phyloP scores from a whole-genome alignment of 257 asterid species.

The Salvia miltiorrhiza region DNA sequence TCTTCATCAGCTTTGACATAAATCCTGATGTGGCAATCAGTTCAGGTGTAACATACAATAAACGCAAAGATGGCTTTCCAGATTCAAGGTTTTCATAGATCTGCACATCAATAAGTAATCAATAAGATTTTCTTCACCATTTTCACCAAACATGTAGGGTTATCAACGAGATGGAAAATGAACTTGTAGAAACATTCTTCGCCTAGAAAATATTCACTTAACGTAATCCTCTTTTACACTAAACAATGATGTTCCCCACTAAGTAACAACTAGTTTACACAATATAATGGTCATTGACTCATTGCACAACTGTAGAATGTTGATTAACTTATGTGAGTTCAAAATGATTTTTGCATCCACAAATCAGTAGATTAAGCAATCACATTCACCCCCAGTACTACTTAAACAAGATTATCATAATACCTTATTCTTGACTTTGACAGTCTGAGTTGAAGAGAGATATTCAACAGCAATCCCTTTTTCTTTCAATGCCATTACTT shows the following conservation, averaged over 20 bases:
- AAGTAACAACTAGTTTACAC: neutral
- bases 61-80: slow-evolving; percentile 85
- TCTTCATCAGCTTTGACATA: slow-evolving; percentile 64
- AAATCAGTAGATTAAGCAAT: neutral
- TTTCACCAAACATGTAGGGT: no score
- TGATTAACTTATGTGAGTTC: neutral
- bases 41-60: slow-evolving; percentile 94
- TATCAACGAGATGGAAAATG: no score
- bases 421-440: slow-evolving; percentile 71
- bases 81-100: slow-evolving; percentile 78
- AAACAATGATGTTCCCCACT: neutral
- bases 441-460: slow-evolving; percentile 87
- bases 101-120: slow-evolving; percentile 37
- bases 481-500: slow-evolving; percentile 76
- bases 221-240: neutral
- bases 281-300: slow-evolving; percentile 2
- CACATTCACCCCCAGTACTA: slow-evolving; percentile 2
- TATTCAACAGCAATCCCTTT: slow-evolving; percentile 85
- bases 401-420: slow-evolving; percentile 1
- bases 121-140: slow-evolving; percentile 12
- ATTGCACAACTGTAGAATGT: neutral
- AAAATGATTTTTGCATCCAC: neutral
- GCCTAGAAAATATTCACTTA: no score
- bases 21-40: slow-evolving; percentile 82
- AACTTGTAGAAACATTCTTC: no score